Evolutionary conservation across 2,329 filamentous ascomycete genomes (phyloP).

Genomic region (Byssothecium circinans): DNA sequence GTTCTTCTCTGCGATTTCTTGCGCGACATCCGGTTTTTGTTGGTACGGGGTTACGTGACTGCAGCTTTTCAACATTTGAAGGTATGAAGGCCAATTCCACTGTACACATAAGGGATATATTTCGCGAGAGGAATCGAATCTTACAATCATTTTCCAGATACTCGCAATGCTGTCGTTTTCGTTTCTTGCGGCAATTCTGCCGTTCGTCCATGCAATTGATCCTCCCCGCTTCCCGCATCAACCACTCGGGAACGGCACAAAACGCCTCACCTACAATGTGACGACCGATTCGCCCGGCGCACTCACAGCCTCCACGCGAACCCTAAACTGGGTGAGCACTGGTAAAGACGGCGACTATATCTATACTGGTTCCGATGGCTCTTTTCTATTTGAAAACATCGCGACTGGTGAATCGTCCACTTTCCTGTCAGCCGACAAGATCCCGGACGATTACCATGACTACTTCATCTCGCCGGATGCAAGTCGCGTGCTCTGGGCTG

Average conservation of each 20-base stretch:
- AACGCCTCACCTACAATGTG: slow-evolving; percentile 63
- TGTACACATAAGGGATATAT: neutral
- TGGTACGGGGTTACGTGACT: neutral
- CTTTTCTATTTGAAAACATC: slow-evolving; percentile 64
- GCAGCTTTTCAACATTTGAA: neutral
- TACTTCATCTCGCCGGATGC: slow-evolving; percentile 66
- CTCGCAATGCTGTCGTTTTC: slow-evolving; percentile 33
- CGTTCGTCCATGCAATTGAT: slow-evolving; percentile 44
- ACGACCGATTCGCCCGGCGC: slow-evolving; percentile 52
- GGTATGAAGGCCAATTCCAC: neutral
- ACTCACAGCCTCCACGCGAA: slow-evolving; percentile 48
- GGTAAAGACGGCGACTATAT: slow-evolving; percentile 66
- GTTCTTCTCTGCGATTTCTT: slow-evolving; percentile 1
- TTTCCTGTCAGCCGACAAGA: slow-evolving; percentile 60
- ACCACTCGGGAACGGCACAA: slow-evolving; percentile 59
- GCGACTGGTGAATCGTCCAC: slow-evolving; percentile 59
- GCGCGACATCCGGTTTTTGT: neutral
- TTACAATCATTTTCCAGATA: neutral
- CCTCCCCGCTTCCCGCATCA: slow-evolving; percentile 58
- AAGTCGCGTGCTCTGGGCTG: slow-evolving; percentile 61
- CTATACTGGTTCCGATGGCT: slow-evolving; percentile 52
- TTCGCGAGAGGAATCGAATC: neutral
- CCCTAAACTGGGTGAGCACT: slow-evolving; percentile 60
- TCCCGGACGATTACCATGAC: slow-evolving; percentile 58
- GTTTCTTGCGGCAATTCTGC: slow-evolving; percentile 28